Evolutionary conservation across 495 filamentous ascomycete species (phyloP), one percentile per base, ranked within the genome.

Genomic region (Stereocaulon alpinum): DNA sequence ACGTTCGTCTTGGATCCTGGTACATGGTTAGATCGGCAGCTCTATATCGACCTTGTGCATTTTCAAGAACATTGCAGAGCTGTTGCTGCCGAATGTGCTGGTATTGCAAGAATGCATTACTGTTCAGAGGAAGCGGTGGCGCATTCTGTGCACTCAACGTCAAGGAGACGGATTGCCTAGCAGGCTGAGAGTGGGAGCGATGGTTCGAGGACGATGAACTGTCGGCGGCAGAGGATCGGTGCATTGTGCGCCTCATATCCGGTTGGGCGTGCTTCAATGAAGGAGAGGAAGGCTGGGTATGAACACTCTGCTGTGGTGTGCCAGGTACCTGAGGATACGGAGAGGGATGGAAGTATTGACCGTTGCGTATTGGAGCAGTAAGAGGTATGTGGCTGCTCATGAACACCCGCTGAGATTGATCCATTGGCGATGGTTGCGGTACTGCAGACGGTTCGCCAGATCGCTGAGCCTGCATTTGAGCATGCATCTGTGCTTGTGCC

Each of bases 131-230:
- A 42, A 71, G 44, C 22, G 74, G 70, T 41, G 78, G 56, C 7
- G 52, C 52, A 42, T 61, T 65, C 7, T 55, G 65, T 10, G 41
- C 24, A 18, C 43, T 24, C 4, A 61, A 9, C 29, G 42, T 58
- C 30, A 61, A 74, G 56, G 79, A 75, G 27, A 80, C 63, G 10
- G 49, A 52, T 4, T 77, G 70, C 20, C 84, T 76, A 5, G 82
- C 80, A 60, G 84, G 84, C 58, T 87, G 84, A 29, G 84, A 87
- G 43, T 87, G 84, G 24, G 84, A 83, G 42, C 84, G 71, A 7
- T 81, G 69, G 6, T 79, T 82, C 40, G 69, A 73, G 29, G 73
- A 75, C 1, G 80, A 71, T 17, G 76, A 77, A 2, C 73, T 76
- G 53, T 81, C 81, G 3, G 76, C 73, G 51, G 76, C 74, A 1